A percentile compares a stretch with the other conserved stretches of the same genome.
phyloP scores from a whole-genome alignment of 1,284 basidiomycete species.

The Phlebopus sp. region DNA sequence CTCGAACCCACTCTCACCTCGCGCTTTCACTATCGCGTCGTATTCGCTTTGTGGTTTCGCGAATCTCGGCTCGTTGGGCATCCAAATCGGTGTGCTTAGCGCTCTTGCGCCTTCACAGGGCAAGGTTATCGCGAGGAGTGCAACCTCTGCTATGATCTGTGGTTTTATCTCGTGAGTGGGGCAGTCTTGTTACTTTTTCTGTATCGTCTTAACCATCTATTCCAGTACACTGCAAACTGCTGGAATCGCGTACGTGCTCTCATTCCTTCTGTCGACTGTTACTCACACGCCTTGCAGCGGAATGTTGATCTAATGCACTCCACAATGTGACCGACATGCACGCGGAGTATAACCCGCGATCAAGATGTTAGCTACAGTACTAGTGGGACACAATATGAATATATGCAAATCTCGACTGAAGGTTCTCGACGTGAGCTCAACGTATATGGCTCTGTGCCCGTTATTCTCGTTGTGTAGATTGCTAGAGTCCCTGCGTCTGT shows the following conservation, averaged over 20 bases:
- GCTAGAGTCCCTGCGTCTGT: too few species aligned
- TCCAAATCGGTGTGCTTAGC: constrained; percentile 86
- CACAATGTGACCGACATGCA: background rate
- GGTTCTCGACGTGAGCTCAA: too few species aligned
- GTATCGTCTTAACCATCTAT: background rate
- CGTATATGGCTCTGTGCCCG: too few species aligned
- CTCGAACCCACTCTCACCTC: constrained; percentile 58
- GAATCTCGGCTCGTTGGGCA: constrained; percentile 83
- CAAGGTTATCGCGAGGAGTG: constrained; percentile 69
- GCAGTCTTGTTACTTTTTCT: background rate
- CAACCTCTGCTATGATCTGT: constrained; percentile 76
- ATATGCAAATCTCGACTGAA: too few species aligned
- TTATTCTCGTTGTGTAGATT: too few species aligned
- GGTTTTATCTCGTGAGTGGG: constrained; percentile 60
- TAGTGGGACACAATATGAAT: background rate
- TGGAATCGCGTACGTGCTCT: constrained; percentile 57
- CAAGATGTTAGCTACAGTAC: background rate
- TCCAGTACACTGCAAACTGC: constrained; percentile 64
- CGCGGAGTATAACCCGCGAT: background rate
- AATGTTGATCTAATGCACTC: constrained; percentile 42
- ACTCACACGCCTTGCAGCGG: constrained; percentile 35
- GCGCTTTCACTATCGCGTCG: constrained; percentile 75
- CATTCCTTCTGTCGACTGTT: constrained; percentile 3
- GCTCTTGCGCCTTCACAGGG: constrained; percentile 79
- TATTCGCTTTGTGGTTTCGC: constrained; percentile 91